These are phyloP conservation scores for Mycena rebaudengoi DNA, from an alignment of 768 basidiomycete genomes.

Conservation along the genomic window DNA sequence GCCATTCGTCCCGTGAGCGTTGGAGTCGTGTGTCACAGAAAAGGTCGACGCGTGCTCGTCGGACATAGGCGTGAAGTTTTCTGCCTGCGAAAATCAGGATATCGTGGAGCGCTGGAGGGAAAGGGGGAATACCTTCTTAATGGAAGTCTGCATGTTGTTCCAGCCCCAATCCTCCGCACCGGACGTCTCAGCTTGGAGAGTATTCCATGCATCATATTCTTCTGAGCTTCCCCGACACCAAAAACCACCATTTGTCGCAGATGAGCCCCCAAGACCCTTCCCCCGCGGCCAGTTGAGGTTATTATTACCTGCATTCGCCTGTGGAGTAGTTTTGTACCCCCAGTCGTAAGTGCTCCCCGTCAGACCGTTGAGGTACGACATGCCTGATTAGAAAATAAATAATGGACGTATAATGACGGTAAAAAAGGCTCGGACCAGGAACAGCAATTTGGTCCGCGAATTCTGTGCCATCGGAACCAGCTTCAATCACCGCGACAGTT, in stretches of 20 bases:
- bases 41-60: constrained; percentile 17
- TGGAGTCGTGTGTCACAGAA: constrained; percentile 16
- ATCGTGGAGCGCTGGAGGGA: background rate
- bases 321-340: constrained; percentile 20
- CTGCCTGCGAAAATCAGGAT: constrained; percentile 2
- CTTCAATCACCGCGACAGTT: constrained; percentile 27
- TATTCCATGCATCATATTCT: constrained; percentile 38
- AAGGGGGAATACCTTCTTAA: constrained; percentile 36
- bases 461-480: constrained; percentile 22
- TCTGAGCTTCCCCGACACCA: constrained; percentile 34
- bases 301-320: constrained; percentile 14
- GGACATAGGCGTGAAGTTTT: constrained; percentile 25
- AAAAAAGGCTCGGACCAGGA: constrained; percentile 14
- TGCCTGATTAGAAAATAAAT: constrained; percentile 10
- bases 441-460: constrained; percentile 20
- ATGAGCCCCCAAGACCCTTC: constrained; percentile 36
- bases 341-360: constrained; percentile 18
- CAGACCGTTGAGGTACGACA: constrained; percentile 26
- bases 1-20: constrained; percentile 23
- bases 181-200: constrained; percentile 25
- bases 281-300: constrained; percentile 19
- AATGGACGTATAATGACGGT: background rate
- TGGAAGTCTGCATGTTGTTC: constrained; percentile 37
- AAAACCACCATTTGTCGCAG: constrained; percentile 38
- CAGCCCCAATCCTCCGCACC: constrained; percentile 40